Evolutionary conservation across 2,329 filamentous ascomycete species (phyloP).

Genomic region (Tolypocladium capitatum): DNA sequence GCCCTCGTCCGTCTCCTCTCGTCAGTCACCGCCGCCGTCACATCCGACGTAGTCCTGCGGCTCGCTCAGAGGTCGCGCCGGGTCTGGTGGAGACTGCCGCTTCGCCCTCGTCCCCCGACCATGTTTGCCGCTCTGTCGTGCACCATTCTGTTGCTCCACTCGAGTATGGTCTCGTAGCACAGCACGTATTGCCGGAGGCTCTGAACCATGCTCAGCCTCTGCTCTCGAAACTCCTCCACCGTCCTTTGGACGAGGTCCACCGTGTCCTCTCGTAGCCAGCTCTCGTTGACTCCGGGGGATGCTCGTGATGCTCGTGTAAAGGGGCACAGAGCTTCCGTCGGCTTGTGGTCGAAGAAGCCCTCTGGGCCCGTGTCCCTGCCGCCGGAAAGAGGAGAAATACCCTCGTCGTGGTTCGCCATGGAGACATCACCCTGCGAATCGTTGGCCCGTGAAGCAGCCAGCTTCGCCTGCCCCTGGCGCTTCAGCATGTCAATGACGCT

Average conservation of each 20-base stretch:
- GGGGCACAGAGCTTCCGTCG: conserved; percentile 5
- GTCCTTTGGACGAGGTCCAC: conserved; percentile 74
- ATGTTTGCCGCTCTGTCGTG: conserved; percentile 20
- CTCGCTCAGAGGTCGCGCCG: conserved; percentile 1
- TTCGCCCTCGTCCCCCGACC: conserved; percentile 12
- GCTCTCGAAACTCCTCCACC: conserved; percentile 78
- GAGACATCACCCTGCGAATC: conserved; percentile 30
- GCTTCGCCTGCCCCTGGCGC: conserved; percentile 47
- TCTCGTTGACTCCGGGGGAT: conserved; percentile 30
- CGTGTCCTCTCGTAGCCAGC: conserved; percentile 57
- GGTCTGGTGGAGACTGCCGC: conserved; percentile 18
- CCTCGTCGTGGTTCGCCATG: conserved; percentile 24
- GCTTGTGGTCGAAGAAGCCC: conserved; percentile 4
- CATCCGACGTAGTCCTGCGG: neutral
- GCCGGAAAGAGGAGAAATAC: no score
- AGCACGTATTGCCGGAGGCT: conserved; percentile 86
- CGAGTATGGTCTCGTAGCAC: conserved; percentile 87
- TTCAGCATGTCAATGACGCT: conserved; percentile 94
- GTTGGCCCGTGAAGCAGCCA: conserved; percentile 6
- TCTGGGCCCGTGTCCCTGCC: conserved; percentile 11
- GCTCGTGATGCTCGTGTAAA: conserved; percentile 2
- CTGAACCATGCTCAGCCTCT: conserved; percentile 93
- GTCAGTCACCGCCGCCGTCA: neutral
- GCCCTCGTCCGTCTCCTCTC: neutral
- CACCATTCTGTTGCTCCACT: conserved; percentile 59